Evolutionary conservation across 352 stramenopile species (phyloP), one percentile per base, ranked within the genome.

Genomic region (Detonula confervacea): DNA sequence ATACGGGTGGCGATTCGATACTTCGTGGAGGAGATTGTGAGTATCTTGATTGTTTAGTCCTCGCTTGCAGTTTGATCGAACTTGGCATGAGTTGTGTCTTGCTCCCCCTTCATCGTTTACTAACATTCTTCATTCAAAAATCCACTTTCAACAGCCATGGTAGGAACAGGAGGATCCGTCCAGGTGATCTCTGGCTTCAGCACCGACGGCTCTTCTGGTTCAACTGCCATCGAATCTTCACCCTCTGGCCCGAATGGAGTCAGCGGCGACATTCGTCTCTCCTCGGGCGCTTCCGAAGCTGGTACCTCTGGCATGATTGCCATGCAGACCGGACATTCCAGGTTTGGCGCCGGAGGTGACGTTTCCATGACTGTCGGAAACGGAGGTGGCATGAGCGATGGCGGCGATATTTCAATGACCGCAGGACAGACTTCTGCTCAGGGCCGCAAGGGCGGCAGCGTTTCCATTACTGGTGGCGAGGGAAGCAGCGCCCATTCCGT

Each of bases 381-480:
- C 44, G 74, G 54, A 30, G 95, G 95, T n/a, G 90, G 94, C 51
- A 91, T 92, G 47, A 92, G 88, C 3, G 91, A 93, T 68, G 96
- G 96, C 51, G 96, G 96, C 18, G 87, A 91, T 62, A 84, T 98
- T 42, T 67, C 67, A 5, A 39, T 98, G 16, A 88, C 87, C 18
- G 92, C 88, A 52, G 95, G 95, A 25, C 83, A 87, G 24, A 93
- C 94, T 44, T 84, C 71, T 35, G 77, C 78, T 0, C 35, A 75
- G 55, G 82, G 76, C 22, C 46, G 65, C 24, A 88, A 84, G 71
- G 96, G 96, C 52, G 95, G 95, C 29, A 86, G 89, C 30, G 85
- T 98, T 24, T 56, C 81, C 2, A 89, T 97, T 65, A 86, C 66
- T 12, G 96, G 93, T 62, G 96, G 96, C 0, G 92, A 93, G 73